A percentile compares a stretch with the other conserved stretches of the same genome.
Conservation (phyloP, 768 basidiomycete species). For the Cystofilobasidium ferigula region DNA sequence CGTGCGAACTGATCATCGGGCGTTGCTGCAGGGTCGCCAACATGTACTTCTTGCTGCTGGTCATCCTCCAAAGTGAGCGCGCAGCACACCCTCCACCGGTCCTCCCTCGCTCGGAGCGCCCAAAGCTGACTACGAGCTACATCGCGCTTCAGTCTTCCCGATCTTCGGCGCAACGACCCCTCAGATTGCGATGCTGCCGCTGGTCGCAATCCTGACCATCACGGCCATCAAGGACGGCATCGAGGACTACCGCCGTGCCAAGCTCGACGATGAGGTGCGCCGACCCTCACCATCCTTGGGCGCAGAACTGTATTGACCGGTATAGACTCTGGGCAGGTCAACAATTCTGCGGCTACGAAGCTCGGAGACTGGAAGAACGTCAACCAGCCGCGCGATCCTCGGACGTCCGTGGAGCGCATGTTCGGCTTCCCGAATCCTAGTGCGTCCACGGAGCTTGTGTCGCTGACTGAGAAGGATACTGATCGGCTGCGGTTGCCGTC, state of each 20-base stretch:
- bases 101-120: neutral
- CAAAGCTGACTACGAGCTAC: neutral
- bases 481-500: neutral
- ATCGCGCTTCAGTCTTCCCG: slow-evolving; percentile 55
- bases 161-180: slow-evolving; percentile 81
- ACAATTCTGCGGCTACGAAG: slow-evolving; percentile 83
- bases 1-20: neutral
- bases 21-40: slow-evolving; percentile 59
- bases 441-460: neutral
- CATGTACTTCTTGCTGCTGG: slow-evolving; percentile 76
- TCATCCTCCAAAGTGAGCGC: slow-evolving; percentile 57
- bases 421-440: slow-evolving; percentile 43
- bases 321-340: slow-evolving; percentile 45
- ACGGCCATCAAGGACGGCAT: slow-evolving; percentile 93
- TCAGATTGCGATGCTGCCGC: slow-evolving; percentile 67
- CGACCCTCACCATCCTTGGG: neutral
- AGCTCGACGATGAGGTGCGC: slow-evolving; percentile 59
- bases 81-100: neutral
- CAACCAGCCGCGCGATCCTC: slow-evolving; percentile 68
- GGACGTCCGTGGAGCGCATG: slow-evolving; percentile 63
- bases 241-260: slow-evolving; percentile 85
- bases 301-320: neutral
- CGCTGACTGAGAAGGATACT: neutral
- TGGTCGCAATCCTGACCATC: slow-evolving; percentile 72
- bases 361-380: slow-evolving; percentile 81